Evolutionary conservation across 1,284 basidiomycete genomes (phyloP).

Genomic region (Rhodotorula sp.): DNA sequence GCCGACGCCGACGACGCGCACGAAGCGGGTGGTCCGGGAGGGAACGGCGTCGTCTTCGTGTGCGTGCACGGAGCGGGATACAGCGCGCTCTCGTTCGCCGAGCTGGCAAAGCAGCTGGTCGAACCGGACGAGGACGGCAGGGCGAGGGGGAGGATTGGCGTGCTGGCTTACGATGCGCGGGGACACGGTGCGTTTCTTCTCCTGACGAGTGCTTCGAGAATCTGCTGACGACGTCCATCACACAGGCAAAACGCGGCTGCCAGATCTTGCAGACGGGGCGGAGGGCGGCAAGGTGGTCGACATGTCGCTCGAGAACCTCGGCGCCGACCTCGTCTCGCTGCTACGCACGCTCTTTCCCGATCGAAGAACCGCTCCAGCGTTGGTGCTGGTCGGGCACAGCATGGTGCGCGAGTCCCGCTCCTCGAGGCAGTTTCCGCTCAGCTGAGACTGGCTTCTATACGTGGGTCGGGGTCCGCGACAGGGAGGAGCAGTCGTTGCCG

Average conservation of each 20-base stretch:
- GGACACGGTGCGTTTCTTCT: conserved; percentile 72
- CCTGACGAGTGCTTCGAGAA: background rate
- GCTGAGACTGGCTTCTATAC: background rate
- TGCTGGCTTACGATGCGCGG: conserved; percentile 79
- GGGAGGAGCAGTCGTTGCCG: conserved; percentile 84
- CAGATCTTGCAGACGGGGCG: conserved; percentile 41
- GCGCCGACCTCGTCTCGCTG: conserved; percentile 69
- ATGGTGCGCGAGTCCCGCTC: conserved; percentile 49
- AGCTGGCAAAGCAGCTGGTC: conserved; percentile 73
- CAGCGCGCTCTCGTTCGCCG: conserved; percentile 83
- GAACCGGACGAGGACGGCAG: conserved; percentile 55
- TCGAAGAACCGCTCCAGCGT: conserved; percentile 62
- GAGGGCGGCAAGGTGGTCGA: conserved; percentile 56
- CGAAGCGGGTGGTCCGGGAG: conserved; percentile 50
- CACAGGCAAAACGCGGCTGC: conserved; percentile 37
- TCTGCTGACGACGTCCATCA: background rate
- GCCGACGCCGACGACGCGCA: no score
- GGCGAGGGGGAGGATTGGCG: conserved; percentile 68
- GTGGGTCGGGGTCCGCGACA: conserved; percentile 1
- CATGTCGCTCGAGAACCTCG: conserved; percentile 69
- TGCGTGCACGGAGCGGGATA: conserved; percentile 96
- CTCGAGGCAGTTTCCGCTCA: background rate
- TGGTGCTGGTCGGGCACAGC: conserved; percentile 58
- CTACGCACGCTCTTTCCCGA: conserved; percentile 70
- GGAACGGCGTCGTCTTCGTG: conserved; percentile 70